Base-by-base conservation (phyloP, 2,329 filamentous ascomycete genomes). In the Colletotrichum sp. region DNA sequence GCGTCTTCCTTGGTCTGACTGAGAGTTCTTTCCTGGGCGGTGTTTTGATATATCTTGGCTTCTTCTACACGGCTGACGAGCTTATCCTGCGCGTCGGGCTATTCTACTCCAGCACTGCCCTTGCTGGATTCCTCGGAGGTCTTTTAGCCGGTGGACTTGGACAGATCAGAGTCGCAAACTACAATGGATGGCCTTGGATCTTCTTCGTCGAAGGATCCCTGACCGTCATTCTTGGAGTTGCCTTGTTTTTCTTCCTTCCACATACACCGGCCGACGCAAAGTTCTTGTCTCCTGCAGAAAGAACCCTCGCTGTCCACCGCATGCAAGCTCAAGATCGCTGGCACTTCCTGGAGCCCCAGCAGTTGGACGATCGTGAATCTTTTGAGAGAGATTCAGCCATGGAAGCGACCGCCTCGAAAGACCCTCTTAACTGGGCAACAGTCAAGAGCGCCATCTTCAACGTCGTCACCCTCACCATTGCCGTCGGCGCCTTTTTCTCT, bases 1-100 rank as follows among this genome's bases (percentile, higher is more conserved):
- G 80, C 1, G 57, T 78, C 3, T 74, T 81, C 4, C 76, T 81
- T 36, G 80, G 80, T 9, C 55, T 80, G 18, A 71, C 77, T 0
- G 80, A 81, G 67, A 78, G 79, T 52, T 78, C 77, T 15, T 80
- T 81, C 38, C 74, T 81, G 2, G 79, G 80, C 1, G 77, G 79
- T 6, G 79, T 78, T 3, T 67, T 81, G 38, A 67, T 81, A 5
- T 80, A 80, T 34, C 77, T 81, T n/a, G 79, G 75, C 16, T 80
- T 81, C 64, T 81, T 81, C 64, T 81, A 81, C 34, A 79, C 76
- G 3, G 61, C 70, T 7, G 73, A 79, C n/a, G 77, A 81, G 43
- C 75, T 81, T 32, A 77, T 78, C 12, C 55, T 77, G n/a, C 77
- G 80, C 2, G 77, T 79, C 8, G 79, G 79, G 6, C 71, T 81